Percentiles rank a stretch among this genome's conserved stretches.
Conservation (phyloP, 495 filamentous ascomycete genomes). For the Penicillium simplicissimum region DNA sequence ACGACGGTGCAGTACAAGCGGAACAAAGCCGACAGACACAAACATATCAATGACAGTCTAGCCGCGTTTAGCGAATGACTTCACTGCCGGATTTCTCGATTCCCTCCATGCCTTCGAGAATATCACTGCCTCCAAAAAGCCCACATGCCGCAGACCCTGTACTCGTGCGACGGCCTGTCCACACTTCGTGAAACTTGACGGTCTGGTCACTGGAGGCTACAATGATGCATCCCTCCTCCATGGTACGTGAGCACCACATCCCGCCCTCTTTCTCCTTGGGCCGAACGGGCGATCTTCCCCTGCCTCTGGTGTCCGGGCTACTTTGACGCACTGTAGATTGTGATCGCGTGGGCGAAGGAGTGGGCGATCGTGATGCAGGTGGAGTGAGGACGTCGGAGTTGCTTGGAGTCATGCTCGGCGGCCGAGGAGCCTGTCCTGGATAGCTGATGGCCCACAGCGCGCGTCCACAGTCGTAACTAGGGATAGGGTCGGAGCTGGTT, state of each 20-base stretch:
- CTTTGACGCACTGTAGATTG: not conserved
- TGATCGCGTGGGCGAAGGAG: not conserved
- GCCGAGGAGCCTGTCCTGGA: conserved; percentile 38
- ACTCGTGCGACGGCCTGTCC: conserved; percentile 64
- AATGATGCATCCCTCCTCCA: conserved; percentile 89
- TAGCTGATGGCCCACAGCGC: conserved; percentile 53
- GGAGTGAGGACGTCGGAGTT: conserved; percentile 16
- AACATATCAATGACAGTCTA: not conserved
- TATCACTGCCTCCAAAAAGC: conserved; percentile 80
- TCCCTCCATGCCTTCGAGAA: conserved; percentile 82
- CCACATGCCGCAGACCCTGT: conserved; percentile 61
- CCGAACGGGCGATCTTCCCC: conserved; percentile 19
- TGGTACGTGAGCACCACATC: conserved; percentile 57
- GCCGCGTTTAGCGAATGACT: conserved; percentile 37
- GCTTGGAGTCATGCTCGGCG: conserved; percentile 8
- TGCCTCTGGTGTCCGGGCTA: not conserved
- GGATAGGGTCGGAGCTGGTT: conserved; percentile 51
- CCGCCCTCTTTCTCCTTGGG: conserved; percentile 51
- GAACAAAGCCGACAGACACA: not conserved
- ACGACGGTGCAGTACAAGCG: not conserved
- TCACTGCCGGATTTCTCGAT: conserved; percentile 71
- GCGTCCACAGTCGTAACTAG: conserved; percentile 36
- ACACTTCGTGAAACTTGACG: conserved; percentile 96
- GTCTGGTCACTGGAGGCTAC: conserved; percentile 92
- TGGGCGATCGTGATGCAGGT: not conserved